These are phyloP conservation scores for Skeletonema grethae DNA, from an alignment of 108 stramenopile genomes.

Conservation along the genomic window DNA sequence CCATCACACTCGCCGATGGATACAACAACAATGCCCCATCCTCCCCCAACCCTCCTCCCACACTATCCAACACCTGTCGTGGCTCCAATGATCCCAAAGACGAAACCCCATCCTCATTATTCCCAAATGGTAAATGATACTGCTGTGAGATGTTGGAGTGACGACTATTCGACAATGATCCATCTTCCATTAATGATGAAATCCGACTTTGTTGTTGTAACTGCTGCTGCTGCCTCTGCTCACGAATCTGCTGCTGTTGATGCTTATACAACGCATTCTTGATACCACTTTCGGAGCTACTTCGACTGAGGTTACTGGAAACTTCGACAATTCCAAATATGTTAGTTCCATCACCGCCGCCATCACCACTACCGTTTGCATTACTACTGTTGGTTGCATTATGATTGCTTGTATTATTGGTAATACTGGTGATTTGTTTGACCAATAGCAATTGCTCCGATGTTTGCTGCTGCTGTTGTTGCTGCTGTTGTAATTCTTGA, in stretches of 20 bases:
- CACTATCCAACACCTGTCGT: background rate
- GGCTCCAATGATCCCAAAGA: background rate
- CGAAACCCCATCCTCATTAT: background rate
- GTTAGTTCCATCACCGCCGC: background rate
- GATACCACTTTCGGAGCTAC: conserved; percentile 19
- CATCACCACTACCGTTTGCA: too few species aligned
- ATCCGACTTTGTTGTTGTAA: background rate
- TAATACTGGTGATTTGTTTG: background rate
- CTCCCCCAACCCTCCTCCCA: too few species aligned
- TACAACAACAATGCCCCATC: too few species aligned
- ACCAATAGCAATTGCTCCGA: background rate
- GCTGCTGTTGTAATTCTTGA: background rate
- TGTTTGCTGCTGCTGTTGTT: background rate
- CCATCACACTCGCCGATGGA: too few species aligned
- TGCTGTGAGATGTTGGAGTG: background rate
- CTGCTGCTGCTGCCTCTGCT: background rate
- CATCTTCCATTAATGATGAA: too few species aligned
- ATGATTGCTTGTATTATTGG: background rate
- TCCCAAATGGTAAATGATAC: conserved; percentile 7
- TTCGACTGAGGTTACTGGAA: conserved; percentile 19
- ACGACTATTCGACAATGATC: background rate
- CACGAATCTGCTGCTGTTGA: background rate
- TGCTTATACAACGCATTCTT: conserved; percentile 7
- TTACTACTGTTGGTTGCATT: background rate
- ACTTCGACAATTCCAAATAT: conserved; percentile 7